A percentile compares a stretch with the other conserved stretches of the same genome.
Conservation (phyloP, 2,329 filamentous ascomycete genomes). For the Thielaviopsis punctulata region DNA sequence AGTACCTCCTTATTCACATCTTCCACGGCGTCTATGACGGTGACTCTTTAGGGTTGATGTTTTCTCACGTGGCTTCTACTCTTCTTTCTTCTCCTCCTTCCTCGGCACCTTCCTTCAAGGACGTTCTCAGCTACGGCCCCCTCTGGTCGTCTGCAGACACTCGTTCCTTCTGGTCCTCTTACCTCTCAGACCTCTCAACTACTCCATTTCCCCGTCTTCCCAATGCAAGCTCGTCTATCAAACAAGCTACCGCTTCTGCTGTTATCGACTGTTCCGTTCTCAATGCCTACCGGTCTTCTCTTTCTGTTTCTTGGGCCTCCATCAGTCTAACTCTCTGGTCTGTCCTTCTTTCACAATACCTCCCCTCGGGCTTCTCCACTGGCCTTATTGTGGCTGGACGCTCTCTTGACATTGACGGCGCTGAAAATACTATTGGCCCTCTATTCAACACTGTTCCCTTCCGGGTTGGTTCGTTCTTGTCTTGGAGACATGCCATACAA, state of each 20-base stretch:
- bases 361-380: conserved; percentile 33
- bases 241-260: conserved; percentile 11
- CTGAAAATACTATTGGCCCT: conserved; percentile 57
- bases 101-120: conserved; percentile 32
- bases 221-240: neutral
- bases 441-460: conserved; percentile 84
- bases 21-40: conserved; percentile 86
- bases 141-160: conserved; percentile 28
- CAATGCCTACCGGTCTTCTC: conserved; percentile 32
- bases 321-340: conserved; percentile 63
- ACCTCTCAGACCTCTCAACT: conserved; percentile 25
- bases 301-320: conserved; percentile 64
- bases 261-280: conserved; percentile 26
- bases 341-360: conserved; percentile 37
- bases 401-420: conserved; percentile 46
- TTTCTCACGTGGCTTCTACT: conserved; percentile 20
- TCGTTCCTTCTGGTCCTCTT: conserved; percentile 48
- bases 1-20: conserved; percentile 44
- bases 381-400: conserved; percentile 70
- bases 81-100: neutral
- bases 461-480: conserved; percentile 27
- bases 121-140: conserved; percentile 53
- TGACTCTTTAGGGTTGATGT: conserved; percentile 52
- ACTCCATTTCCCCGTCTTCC: conserved; percentile 13
- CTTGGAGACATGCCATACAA: conserved; percentile 42